Evolutionary conservation across 2,329 filamentous ascomycete species (phyloP).

Genomic region (Xylaria sp.): DNA sequence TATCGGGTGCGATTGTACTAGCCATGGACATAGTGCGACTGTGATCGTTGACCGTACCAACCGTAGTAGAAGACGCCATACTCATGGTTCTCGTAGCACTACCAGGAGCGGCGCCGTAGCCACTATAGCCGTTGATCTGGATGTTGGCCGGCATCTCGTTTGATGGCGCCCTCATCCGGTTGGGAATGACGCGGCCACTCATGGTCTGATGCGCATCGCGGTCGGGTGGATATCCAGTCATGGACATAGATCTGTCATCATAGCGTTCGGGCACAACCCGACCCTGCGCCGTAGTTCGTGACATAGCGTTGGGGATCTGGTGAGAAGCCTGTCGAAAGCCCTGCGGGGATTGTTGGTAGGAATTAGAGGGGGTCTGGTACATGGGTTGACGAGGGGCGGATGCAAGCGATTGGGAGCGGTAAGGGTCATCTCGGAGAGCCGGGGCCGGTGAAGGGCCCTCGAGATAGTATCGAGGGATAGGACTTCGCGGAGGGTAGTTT

Average conservation of each 20-base stretch:
- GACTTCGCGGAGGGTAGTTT: constrained; percentile 41
- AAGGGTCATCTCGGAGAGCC: constrained; percentile 77
- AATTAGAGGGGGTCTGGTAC: constrained; percentile 59
- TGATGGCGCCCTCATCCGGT: constrained; percentile 48
- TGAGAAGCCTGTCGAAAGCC: constrained; percentile 76
- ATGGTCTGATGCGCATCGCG: constrained; percentile 82
- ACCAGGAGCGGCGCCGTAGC: constrained; percentile 44
- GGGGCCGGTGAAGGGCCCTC: constrained; percentile 53
- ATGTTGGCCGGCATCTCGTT: constrained; percentile 36
- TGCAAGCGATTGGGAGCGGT: constrained; percentile 90
- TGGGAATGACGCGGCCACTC: constrained; percentile 87
- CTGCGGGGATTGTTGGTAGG: constrained; percentile 62
- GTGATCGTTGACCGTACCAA: constrained; percentile 39
- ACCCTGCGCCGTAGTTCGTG: constrained; percentile 84
- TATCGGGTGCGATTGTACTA: constrained; percentile 67
- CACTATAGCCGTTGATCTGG: constrained; percentile 29
- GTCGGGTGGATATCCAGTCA: constrained; percentile 77
- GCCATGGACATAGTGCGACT: constrained; percentile 85
- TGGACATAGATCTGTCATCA: constrained; percentile 91
- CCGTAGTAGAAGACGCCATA: constrained; percentile 52
- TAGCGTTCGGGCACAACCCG: constrained; percentile 85
- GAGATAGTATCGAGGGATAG: constrained; percentile 56
- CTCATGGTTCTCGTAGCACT: constrained; percentile 55
- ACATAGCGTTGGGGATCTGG: constrained; percentile 55
- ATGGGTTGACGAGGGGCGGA: constrained; percentile 66